phyloP scores from a whole-genome alignment of 2,329 filamentous ascomycete genomes.

The Coniochaeta sp. region DNA sequence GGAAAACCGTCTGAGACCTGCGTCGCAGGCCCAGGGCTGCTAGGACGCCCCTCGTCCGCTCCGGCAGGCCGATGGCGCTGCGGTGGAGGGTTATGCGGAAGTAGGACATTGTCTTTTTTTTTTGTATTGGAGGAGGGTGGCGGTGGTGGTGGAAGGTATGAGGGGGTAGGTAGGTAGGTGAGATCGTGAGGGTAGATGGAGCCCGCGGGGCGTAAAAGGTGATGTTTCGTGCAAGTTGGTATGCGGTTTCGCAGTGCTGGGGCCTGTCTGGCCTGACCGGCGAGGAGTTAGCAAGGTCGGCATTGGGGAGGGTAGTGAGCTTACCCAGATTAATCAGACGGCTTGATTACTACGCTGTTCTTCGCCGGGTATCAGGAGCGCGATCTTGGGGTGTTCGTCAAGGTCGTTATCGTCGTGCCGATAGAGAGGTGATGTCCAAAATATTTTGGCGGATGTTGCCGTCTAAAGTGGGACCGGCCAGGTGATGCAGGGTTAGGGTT shows the following conservation, averaged over 20 bases:
- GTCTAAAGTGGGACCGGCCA: too few species aligned
- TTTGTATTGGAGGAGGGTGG: constrained; percentile 7
- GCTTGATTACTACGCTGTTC: too few species aligned
- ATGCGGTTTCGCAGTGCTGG: too few species aligned
- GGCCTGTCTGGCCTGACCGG: too few species aligned
- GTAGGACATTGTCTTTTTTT: constrained; percentile 55
- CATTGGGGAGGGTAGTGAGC: too few species aligned
- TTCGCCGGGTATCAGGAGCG: too few species aligned
- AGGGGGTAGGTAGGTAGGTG: background rate
- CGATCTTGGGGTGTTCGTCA: too few species aligned
- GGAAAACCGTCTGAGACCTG: constrained; percentile 82
- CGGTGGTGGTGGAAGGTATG: constrained; percentile 4
- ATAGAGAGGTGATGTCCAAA: background rate
- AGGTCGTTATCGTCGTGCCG: background rate
- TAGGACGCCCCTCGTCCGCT: constrained; percentile 72
- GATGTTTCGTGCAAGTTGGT: too few species aligned
- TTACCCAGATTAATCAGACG: too few species aligned
- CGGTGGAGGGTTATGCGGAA: constrained; percentile 90
- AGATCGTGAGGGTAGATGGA: background rate
- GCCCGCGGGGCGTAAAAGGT: too few species aligned
- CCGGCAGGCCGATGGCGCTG: constrained; percentile 80
- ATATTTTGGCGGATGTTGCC: background rate
- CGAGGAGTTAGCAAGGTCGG: too few species aligned
- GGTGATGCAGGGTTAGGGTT: too few species aligned
- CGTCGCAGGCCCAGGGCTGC: constrained; percentile 78